These are phyloP conservation scores for Mycena filopes DNA, from an alignment of 768 basidiomycete species.

Conservation along the genomic window DNA sequence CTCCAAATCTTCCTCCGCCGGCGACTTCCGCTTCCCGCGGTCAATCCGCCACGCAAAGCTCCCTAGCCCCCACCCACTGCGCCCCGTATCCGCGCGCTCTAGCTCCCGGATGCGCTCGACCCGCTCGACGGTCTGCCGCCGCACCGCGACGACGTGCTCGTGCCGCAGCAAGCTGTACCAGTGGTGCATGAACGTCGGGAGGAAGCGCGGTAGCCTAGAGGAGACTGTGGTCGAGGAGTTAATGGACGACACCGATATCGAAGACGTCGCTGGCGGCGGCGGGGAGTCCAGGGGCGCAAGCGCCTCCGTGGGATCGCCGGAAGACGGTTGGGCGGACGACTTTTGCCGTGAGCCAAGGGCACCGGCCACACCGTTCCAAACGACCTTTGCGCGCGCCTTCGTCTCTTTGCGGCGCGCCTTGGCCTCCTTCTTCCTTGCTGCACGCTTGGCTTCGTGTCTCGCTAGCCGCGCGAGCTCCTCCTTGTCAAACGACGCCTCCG, in stretches of 20 bases:
- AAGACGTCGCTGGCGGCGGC: conserved; percentile 23
- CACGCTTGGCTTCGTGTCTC: conserved; percentile 62
- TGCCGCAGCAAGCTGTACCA: conserved; percentile 72
- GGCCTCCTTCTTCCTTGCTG: conserved; percentile 56
- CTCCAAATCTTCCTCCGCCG: conserved; percentile 32
- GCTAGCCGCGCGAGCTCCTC: conserved; percentile 76
- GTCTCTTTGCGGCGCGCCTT: conserved; percentile 60
- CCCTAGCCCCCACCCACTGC: conserved; percentile 78
- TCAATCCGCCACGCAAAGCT: conserved; percentile 62
- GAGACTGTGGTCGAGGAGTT: conserved; percentile 20
- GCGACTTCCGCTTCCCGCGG: conserved; percentile 31
- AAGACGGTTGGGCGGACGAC: neutral
- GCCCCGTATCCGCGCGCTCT: conserved; percentile 51
- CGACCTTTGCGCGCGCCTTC: conserved; percentile 62
- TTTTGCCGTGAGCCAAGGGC: conserved; percentile 49
- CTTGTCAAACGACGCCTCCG: conserved; percentile 66
- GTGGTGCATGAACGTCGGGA: conserved; percentile 56
- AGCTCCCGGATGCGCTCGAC: conserved; percentile 73
- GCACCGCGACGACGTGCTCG: conserved; percentile 78
- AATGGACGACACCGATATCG: conserved; percentile 28
- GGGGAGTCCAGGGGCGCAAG: conserved; percentile 16
- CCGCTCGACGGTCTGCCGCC: conserved; percentile 76
- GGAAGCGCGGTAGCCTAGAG: conserved; percentile 43
- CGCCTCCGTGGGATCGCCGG: conserved; percentile 14
- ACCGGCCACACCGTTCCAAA: conserved; percentile 68